Conservation (phyloP, 176 grass and related monocot species). For the Carex kokanica region DNA sequence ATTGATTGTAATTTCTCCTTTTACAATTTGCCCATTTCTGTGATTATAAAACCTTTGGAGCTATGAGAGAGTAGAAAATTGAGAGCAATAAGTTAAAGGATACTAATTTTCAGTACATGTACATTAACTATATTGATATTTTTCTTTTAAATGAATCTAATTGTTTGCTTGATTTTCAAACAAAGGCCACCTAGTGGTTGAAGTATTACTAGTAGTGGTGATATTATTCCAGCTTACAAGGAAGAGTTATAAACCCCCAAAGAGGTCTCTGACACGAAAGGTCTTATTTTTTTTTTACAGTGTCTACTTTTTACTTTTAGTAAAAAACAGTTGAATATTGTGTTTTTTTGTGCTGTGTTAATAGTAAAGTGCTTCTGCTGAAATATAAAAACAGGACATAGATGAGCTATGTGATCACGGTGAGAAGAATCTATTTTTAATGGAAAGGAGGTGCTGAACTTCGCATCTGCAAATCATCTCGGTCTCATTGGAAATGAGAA, state of each 20-base stretch:
- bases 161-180: conserved; percentile 26
- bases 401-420: conserved; percentile 74
- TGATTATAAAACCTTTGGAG: background rate
- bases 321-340: background rate
- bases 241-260: conserved; percentile 92
- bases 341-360: conserved; percentile 18
- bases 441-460: conserved; percentile 92
- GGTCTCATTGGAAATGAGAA: conserved; percentile 88
- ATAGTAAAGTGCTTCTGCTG: conserved; percentile 23
- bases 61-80: too few species aligned
- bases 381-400: conserved; percentile 61
- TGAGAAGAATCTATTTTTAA: conserved; percentile 16
- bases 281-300: conserved; percentile 30
- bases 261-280: conserved; percentile 84
- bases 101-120: too few species aligned
- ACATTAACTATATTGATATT: too few species aligned
- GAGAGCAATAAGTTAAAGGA: too few species aligned
- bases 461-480: conserved; percentile 93
- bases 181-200: conserved; percentile 84
- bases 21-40: background rate
- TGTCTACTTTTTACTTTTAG: background rate
- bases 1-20: conserved; percentile 59
- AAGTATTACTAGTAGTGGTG: conserved; percentile 77
- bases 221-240: conserved; percentile 89
- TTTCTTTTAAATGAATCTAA: conserved; percentile 11